Percentiles rank a stretch among this genome's conserved stretches.
phyloP scores from a whole-genome alignment of 768 basidiomycete genomes.

The Phanerochaete carnosa region DNA sequence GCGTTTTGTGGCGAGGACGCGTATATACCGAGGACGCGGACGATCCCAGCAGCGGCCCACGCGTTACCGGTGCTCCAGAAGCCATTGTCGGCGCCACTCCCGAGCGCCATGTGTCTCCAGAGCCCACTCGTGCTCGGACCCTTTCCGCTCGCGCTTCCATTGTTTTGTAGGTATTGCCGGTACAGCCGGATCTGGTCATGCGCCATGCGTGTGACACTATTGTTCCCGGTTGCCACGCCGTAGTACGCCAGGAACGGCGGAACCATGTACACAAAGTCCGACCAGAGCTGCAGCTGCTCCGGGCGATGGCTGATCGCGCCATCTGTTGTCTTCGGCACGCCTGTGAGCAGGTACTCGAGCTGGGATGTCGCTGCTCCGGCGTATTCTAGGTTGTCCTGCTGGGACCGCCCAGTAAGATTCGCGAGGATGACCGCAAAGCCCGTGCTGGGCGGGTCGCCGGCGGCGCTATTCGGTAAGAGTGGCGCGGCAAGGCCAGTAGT shows the following conservation, averaged over 20 bases:
- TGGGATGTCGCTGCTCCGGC: conserved; percentile 63
- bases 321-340: conserved; percentile 59
- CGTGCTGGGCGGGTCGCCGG: conserved; percentile 76
- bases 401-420: conserved; percentile 43
- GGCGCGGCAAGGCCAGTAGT: conserved; percentile 41
- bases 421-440: conserved; percentile 66
- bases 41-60: conserved; percentile 89
- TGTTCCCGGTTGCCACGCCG: conserved; percentile 58
- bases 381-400: conserved; percentile 48
- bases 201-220: conserved; percentile 56
- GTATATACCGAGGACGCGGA: conserved; percentile 78
- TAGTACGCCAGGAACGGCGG: conserved; percentile 88
- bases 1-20: conserved; percentile 53
- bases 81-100: conserved; percentile 23
- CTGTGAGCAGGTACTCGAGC: conserved; percentile 54
- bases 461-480: conserved; percentile 54
- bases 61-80: conserved; percentile 57
- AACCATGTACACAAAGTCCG: conserved; percentile 81
- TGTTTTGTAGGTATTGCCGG: conserved; percentile 46
- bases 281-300: conserved; percentile 71
- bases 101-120: conserved; percentile 77
- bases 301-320: conserved; percentile 82
- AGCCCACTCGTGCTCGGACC: conserved; percentile 29
- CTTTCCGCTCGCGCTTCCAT: neutral
- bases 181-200: conserved; percentile 65